A percentile compares a stretch with the other conserved stretches of the same genome.
Conservation (phyloP, 1,284 basidiomycete genomes). For the Volvariella surrecta region DNA sequence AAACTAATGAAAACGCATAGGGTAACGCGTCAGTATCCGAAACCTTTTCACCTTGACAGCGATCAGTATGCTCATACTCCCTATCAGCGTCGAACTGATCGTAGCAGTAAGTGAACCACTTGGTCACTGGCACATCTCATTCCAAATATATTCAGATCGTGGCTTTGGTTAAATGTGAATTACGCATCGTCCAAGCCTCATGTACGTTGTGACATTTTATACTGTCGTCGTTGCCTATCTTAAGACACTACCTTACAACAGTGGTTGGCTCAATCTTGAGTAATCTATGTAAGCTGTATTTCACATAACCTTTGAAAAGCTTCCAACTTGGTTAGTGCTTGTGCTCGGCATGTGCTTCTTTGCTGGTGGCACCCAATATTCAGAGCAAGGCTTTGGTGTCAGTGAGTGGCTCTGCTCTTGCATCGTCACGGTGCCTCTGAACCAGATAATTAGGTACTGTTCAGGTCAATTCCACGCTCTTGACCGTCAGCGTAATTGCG, state of each 20-base stretch:
- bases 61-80: background rate
- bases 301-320: slow-evolving; percentile 3
- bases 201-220: slow-evolving; percentile 36
- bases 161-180: slow-evolving; percentile 72
- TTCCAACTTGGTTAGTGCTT: slow-evolving; percentile 41
- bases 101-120: slow-evolving; percentile 48
- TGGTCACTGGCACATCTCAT: slow-evolving; percentile 8
- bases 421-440: background rate
- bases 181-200: slow-evolving; percentile 77
- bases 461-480: slow-evolving; percentile 74
- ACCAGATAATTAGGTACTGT: slow-evolving; percentile 42
- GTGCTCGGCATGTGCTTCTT: slow-evolving; percentile 82
- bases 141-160: slow-evolving; percentile 51
- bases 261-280: slow-evolving; percentile 79
- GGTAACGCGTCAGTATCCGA: slow-evolving; percentile 66
- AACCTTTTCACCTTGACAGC: background rate
- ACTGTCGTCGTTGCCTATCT: slow-evolving; percentile 6
- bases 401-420: slow-evolving; percentile 30
- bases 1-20: slow-evolving; percentile 26
- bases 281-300: slow-evolving; percentile 49
- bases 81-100: slow-evolving; percentile 66
- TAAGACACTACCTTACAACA: too few relatives aligned
- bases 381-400: slow-evolving; percentile 66
- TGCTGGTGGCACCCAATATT: slow-evolving; percentile 58
- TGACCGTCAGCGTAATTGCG: slow-evolving; percentile 75